A percentile compares a stretch with the other conserved stretches of the same genome.
Evolutionary conservation across 1,284 basidiomycete species (phyloP).

Genomic region (Pascua sp.): DNA sequence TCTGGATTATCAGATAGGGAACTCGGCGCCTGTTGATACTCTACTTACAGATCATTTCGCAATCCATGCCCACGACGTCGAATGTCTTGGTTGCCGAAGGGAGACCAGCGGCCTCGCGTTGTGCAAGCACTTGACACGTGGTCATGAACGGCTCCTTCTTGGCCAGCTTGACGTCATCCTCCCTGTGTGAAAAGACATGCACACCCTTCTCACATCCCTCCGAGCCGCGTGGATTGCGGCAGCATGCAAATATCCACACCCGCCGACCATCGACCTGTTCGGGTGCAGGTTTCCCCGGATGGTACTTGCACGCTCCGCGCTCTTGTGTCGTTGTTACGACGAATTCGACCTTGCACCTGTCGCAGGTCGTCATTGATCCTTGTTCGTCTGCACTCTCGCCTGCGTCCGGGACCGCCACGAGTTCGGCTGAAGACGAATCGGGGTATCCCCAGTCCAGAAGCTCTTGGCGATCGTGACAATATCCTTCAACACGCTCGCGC

Average conservation of each 20-base stretch:
- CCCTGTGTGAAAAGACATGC: constrained; percentile 45
- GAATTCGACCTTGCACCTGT: constrained; percentile 69
- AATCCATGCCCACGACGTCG: constrained; percentile 79
- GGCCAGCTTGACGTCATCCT: constrained; percentile 66
- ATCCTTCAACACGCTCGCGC: constrained; percentile 54
- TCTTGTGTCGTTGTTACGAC: constrained; percentile 56
- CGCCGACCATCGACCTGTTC: constrained; percentile 38
- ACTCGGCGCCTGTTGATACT: background rate
- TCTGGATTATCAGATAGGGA: constrained; percentile 40
- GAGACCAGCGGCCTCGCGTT: background rate
- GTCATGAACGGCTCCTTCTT: constrained; percentile 67
- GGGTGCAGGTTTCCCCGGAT: constrained; percentile 64
- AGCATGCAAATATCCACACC: constrained; percentile 46
- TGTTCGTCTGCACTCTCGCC: constrained; percentile 54
- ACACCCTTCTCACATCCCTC: constrained; percentile 32
- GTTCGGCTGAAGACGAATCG: constrained; percentile 37
- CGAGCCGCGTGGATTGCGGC: constrained; percentile 58
- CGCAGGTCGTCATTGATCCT: constrained; percentile 66
- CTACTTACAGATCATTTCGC: constrained; percentile 72
- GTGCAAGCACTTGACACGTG: constrained; percentile 42
- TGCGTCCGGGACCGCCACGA: constrained; percentile 47
- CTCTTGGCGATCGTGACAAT: constrained; percentile 60
- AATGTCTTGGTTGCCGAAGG: constrained; percentile 44
- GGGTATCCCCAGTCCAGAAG: constrained; percentile 69
- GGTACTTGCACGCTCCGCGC: constrained; percentile 67